These are phyloP conservation scores for Zanthoxylum bungeanum DNA, from an alignment of 345 rosid species.

Conservation along the genomic window DNA sequence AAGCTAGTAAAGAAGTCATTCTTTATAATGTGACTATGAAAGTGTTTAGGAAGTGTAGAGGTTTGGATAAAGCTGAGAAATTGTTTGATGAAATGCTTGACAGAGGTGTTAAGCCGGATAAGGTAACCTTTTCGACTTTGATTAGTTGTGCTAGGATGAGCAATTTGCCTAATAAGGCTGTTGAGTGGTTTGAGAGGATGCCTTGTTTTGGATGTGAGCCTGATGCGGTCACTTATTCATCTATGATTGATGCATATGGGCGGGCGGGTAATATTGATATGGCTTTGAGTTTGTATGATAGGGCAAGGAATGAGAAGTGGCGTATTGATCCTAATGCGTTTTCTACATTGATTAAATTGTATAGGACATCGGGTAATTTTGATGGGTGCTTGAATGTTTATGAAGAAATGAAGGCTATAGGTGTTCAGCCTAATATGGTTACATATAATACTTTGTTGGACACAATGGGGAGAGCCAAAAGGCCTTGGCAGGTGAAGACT, in stretches of 20 bases:
- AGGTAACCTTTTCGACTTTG: slow-evolving; percentile 67
- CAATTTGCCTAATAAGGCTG: slow-evolving; percentile 54
- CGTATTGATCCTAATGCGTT: slow-evolving; percentile 59
- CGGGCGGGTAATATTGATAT: slow-evolving; percentile 65
- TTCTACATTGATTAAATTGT: slow-evolving; percentile 70
- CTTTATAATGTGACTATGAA: slow-evolving; percentile 80
- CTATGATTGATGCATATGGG: slow-evolving; percentile 87
- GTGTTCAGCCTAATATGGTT: slow-evolving; percentile 64
- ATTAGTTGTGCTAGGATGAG: slow-evolving; percentile 72
- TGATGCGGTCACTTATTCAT: slow-evolving; percentile 58
- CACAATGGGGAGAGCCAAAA: slow-evolving; percentile 91
- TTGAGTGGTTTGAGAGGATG: slow-evolving; percentile 95
- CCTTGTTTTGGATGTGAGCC: slow-evolving; percentile 56
- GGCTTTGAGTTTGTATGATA: slow-evolving; percentile 88
- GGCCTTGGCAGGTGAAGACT: slow-evolving; percentile 89
- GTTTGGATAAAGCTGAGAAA: slow-evolving; percentile 56
- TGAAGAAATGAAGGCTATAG: slow-evolving; percentile 89
- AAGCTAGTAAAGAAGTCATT: slow-evolving; percentile 48
- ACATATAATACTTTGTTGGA: slow-evolving; percentile 71
- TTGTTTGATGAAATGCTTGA: slow-evolving; percentile 76
- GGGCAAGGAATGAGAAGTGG: slow-evolving; percentile 88
- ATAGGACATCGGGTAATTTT: slow-evolving; percentile 56
- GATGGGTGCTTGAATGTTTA: slow-evolving; percentile 91
- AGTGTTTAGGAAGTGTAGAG: slow-evolving; percentile 64
- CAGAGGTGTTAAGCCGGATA: slow-evolving; percentile 68